phyloP scores from a whole-genome alignment of 1,284 basidiomycete genomes.

The Porodaedalea pini region DNA sequence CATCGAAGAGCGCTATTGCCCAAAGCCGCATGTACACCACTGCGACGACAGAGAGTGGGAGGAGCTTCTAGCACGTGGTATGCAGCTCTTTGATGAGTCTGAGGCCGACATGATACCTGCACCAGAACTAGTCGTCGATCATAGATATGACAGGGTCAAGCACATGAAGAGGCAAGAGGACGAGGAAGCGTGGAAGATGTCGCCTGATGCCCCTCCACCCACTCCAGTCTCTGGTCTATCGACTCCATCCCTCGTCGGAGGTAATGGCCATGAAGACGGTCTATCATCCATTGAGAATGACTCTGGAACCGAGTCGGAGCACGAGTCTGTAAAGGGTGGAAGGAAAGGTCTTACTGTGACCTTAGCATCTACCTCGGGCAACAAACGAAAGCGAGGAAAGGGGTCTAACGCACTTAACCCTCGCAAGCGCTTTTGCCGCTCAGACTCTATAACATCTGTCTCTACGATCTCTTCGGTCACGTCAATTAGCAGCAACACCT shows the following conservation, averaged over 20 bases:
- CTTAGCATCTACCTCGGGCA: background rate
- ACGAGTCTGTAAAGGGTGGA: background rate
- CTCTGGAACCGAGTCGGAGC: slow-evolving; percentile 14
- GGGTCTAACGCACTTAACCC: background rate
- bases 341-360: background rate
- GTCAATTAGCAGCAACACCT: slow-evolving; percentile 5
- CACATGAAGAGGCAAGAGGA: background rate
- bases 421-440: slow-evolving; percentile 12
- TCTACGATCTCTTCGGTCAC: slow-evolving; percentile 17
- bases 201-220: slow-evolving; percentile 8
- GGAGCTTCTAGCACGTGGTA: slow-evolving; percentile 9
- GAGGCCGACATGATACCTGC: background rate
- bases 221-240: slow-evolving; percentile 16
- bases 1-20: slow-evolving; percentile 21
- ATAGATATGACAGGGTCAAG: background rate
- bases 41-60: slow-evolving; percentile 19
- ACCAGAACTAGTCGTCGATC: background rate
- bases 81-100: slow-evolving; percentile 14
- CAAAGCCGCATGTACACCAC: slow-evolving; percentile 12
- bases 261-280: slow-evolving; percentile 1
- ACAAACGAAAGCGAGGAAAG: slow-evolving; percentile 18
- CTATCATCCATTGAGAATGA: background rate
- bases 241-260: slow-evolving; percentile 16
- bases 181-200: background rate
- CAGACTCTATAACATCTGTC: slow-evolving; percentile 13